Evolutionary conservation across 1,284 basidiomycete species (phyloP).

Genomic region (Irpex lacteus): DNA sequence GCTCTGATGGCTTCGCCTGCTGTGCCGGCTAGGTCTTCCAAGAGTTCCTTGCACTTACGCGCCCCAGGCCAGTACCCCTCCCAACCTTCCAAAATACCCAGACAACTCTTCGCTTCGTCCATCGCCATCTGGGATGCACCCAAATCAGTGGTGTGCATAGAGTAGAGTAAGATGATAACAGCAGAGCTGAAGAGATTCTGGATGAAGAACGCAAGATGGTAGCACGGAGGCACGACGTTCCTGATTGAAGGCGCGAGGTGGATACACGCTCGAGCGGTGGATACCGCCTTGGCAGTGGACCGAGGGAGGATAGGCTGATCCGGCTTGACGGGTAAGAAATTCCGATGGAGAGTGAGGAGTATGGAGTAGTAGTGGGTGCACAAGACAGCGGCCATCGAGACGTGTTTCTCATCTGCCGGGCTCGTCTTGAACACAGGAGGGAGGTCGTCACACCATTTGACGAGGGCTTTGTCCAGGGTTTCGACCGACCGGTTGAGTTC

Average conservation of each 20-base stretch:
- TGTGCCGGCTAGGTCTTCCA: constrained; percentile 65
- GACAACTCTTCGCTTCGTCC: constrained; percentile 76
- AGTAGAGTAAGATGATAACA: constrained; percentile 83
- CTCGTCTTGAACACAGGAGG: constrained; percentile 71
- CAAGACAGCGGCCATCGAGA: constrained; percentile 84
- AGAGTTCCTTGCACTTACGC: constrained; percentile 78
- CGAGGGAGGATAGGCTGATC: constrained; percentile 64
- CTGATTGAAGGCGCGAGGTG: constrained; percentile 83
- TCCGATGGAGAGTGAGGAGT: constrained; percentile 85
- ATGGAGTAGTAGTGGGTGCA: constrained; percentile 90
- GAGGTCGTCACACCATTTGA: constrained; percentile 79
- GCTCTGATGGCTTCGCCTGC: constrained; percentile 62
- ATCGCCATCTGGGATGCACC: constrained; percentile 70
- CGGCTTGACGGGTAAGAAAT: constrained; percentile 74
- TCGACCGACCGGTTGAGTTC: constrained; percentile 77
- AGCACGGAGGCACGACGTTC: constrained; percentile 81
- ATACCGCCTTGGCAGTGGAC: constrained; percentile 75
- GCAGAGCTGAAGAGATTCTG: constrained; percentile 90
- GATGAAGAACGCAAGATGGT: constrained; percentile 88
- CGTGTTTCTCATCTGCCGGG: constrained; percentile 70
- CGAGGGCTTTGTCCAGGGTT: constrained; percentile 70
- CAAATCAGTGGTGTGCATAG: constrained; percentile 78
- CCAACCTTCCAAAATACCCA: constrained; percentile 73
- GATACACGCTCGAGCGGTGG: constrained; percentile 78
- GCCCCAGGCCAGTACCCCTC: constrained; percentile 89